Base-by-base conservation (phyloP, 306 rosid species). In the Boehmeria nivea region DNA sequence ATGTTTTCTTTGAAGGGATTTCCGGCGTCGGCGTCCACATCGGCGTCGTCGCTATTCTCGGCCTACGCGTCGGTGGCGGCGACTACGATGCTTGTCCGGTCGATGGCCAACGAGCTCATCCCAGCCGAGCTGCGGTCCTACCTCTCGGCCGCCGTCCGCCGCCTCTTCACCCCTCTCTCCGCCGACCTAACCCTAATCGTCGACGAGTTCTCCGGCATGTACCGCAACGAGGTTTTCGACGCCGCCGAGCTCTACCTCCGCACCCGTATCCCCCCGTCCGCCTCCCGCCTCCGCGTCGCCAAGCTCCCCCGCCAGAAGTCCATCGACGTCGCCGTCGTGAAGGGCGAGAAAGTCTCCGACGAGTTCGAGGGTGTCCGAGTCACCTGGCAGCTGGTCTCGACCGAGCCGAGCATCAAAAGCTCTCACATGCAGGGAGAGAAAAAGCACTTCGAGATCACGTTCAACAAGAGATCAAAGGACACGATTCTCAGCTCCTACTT, bases 1-100 rank as follows among this genome's bases (percentile, higher is more conserved):
- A 72, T 72, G 69, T 65, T 63, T 9, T 10, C 58, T 9, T 15
- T 52, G 10, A 51, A 40, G 2, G 68, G 68, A 12, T 34, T 68
- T 50, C 63, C 76, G 6, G 6, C 68, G 1, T 20, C 70, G 4
- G 67, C 68, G 2, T n/a, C n/a, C n/a, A n/a, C n/a, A n/a, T n/a
- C n/a, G n/a, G n/a, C n/a, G n/a, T 68, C 78, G 18, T 6, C 76
- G 6, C 23, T 65, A 56, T 77, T 77, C 73, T 69, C 76, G 6
- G 67, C 70, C 20, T 69, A 72, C 44, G 71, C 83, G 3, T 72
- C 70, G 5, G 22, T 77, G 13, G 60, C 78, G 2, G 69, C 70
- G 20, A 48, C 77, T 38, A 34, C 59, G 57, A 72, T 72, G 83
- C 12, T 77, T 43, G 33, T 69, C 8, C 70, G 76, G 2, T 68